These are phyloP conservation scores for Dujonia santamariae DNA, from an alignment of 1,139 yeast species.

Conservation along the genomic window DNA sequence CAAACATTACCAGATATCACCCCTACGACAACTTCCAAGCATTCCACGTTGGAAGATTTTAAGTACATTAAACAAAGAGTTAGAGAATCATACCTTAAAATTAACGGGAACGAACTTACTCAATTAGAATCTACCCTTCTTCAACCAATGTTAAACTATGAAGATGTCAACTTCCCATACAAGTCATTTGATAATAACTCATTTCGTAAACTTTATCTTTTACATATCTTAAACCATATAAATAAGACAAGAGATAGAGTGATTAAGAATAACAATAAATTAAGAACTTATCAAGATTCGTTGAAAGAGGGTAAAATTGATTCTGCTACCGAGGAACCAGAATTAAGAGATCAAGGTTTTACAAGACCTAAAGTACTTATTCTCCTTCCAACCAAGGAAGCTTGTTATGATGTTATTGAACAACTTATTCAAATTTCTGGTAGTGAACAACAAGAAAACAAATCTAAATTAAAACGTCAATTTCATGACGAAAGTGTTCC, in stretches of 20 bases:
- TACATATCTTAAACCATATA: slow-evolving; percentile 81
- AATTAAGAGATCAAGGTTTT: slow-evolving; percentile 88
- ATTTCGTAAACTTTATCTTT: slow-evolving; percentile 60
- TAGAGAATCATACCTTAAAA: slow-evolving; percentile 20
- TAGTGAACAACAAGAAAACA: slow-evolving; percentile 74
- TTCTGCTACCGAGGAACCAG: slow-evolving; percentile 44
- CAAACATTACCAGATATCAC: slow-evolving; percentile 28
- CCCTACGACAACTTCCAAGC: background rate
- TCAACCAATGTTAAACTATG: slow-evolving; percentile 68
- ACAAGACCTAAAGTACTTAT: slow-evolving; percentile 88
- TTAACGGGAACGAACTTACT: slow-evolving; percentile 15
- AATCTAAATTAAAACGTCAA: slow-evolving; percentile 68
- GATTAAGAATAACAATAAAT: slow-evolving; percentile 66
- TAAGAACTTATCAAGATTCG: slow-evolving; percentile 44
- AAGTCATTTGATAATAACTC: slow-evolving; percentile 35
- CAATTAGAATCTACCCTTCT: slow-evolving; percentile 30
- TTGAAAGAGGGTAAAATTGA: slow-evolving; percentile 34
- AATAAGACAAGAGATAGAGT: slow-evolving; percentile 82
- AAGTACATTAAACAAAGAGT: slow-evolving; percentile 30
- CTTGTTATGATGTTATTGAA: slow-evolving; percentile 70
- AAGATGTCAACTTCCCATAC: slow-evolving; percentile 68
- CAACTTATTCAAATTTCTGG: slow-evolving; percentile 63
- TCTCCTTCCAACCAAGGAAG: slow-evolving; percentile 78
- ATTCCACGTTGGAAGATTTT: slow-evolving; percentile 8
- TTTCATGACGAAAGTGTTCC: slow-evolving; percentile 58